Evolutionary conservation across 257 asterid species (phyloP).

Genomic region (Nicotiana noctiflora): DNA sequence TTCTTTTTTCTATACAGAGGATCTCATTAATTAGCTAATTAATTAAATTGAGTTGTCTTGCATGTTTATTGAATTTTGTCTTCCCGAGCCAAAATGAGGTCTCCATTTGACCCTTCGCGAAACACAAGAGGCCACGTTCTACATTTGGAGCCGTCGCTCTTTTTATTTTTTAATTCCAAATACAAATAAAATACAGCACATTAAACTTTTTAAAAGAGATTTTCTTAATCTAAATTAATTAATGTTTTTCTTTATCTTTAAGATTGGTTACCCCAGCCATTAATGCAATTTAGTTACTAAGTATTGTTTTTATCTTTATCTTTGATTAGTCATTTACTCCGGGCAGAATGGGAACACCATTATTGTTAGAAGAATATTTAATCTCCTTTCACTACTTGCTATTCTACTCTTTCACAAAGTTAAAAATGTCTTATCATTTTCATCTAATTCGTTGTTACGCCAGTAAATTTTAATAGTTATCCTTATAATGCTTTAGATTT

Average conservation of each 20-base stretch:
- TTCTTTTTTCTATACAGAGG: not conserved
- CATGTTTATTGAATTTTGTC: not conserved
- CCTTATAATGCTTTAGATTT: not conserved
- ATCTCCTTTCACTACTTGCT: not conserved
- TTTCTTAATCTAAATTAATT: not conserved
- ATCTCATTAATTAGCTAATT: not conserved
- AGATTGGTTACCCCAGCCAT: not conserved
- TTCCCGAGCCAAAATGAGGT: not conserved
- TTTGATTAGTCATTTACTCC: not conserved
- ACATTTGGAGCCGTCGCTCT: not conserved
- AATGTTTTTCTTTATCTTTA: not conserved
- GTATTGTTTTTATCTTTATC: not conserved
- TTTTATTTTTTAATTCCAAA: not conserved
- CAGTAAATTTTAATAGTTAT: not conserved
- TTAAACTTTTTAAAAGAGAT: not conserved
- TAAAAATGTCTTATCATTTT: no score
- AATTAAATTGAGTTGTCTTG: not conserved
- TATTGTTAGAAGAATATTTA: not conserved
- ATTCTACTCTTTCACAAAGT: no score
- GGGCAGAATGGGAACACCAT: not conserved
- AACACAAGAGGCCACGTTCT: conserved; percentile 2
- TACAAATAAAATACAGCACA: not conserved
- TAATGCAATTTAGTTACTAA: not conserved
- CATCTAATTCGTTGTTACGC: no score
- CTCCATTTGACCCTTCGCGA: not conserved